Evolutionary conservation across 306 rosid genomes (phyloP), one percentile per base, ranked within the genome.

Genomic region (Cucurbita ficifolia): DNA sequence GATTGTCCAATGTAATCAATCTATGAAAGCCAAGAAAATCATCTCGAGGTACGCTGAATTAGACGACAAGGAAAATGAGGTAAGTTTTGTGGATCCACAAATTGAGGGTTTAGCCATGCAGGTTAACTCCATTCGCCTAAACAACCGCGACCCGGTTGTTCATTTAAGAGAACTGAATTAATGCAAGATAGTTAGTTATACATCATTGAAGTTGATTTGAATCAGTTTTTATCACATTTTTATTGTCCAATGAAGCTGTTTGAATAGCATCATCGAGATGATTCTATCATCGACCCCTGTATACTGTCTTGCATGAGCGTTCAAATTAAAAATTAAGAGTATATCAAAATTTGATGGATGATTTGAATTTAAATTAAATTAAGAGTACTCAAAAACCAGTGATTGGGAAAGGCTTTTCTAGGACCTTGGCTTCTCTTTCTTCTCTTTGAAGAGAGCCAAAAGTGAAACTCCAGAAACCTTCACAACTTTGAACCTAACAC

Each of bases 401-500:
- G 33, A 29, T 29, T 29, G 3, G 33, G 3, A 3, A 29, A 29
- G 33, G 33, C 33, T 0, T 29, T 29, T 29, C 18, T 49, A 49
- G 53, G 82, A 79, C 76, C 82, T 75, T 22, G 82, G 82, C 79
- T 79, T 79, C 39, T 79, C 82, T 73, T 79, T 79, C 58, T 79
- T 79, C 72, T 79, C 82, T 36, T 79, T 79, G 65, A 79, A 79
- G 53, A 79, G 82, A 14, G 82, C 82, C 60, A 79, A 51, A 38
- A 79, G 60, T 1, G 82, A 79, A 19, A 79, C 82, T 9, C 82
- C 82, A 33, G 82, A 79, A 6, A 79, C 82, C 67, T 79, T 79
- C 65, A 79, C 82, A 39, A 79, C 82, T 79, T 79, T 79, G 73
- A 79, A 79, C 22, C 82, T 75, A 50, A 79, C 82, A 36, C 82